These are phyloP conservation scores for Saturnispora besseyi DNA, from an alignment of 805 yeast genomes.

Conservation along the genomic window DNA sequence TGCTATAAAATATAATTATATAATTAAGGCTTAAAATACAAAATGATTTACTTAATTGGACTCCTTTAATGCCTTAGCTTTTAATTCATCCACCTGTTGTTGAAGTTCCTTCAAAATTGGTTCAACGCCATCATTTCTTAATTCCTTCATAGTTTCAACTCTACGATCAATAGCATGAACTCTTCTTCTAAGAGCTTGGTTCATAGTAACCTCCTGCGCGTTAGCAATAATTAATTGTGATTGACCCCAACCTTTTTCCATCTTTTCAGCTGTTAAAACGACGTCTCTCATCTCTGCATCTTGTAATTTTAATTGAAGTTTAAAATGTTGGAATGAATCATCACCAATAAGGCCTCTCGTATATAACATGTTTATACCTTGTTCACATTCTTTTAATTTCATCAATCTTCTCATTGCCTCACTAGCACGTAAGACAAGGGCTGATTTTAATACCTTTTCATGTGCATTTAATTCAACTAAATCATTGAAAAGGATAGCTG, in stretches of 20 bases:
- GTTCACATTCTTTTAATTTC: conserved; percentile 71
- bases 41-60: not conserved
- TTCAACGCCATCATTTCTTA: conserved; percentile 26
- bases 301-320: conserved; percentile 65
- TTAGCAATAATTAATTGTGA: conserved; percentile 50
- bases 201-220: conserved; percentile 84
- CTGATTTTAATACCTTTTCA: conserved; percentile 42
- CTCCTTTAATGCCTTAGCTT: not conserved
- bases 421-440: conserved; percentile 54
- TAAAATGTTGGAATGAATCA: conserved; percentile 72
- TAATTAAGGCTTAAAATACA: not conserved
- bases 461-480: conserved; percentile 51
- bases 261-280: conserved; percentile 61
- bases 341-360: conserved; percentile 90
- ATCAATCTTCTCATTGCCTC: conserved; percentile 81
- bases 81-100: conserved; percentile 10
- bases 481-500: conserved; percentile 11
- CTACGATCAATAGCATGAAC: conserved; percentile 38
- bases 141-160: conserved; percentile 25
- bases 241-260: conserved; percentile 75
- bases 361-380: conserved; percentile 59
- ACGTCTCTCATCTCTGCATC: conserved; percentile 75
- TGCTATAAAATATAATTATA: not conserved
- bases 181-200: conserved; percentile 84
- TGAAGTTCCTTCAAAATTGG: conserved; percentile 14